Base-by-base conservation (phyloP, 2,329 filamentous ascomycete species). In the Aphanocladium album region DNA sequence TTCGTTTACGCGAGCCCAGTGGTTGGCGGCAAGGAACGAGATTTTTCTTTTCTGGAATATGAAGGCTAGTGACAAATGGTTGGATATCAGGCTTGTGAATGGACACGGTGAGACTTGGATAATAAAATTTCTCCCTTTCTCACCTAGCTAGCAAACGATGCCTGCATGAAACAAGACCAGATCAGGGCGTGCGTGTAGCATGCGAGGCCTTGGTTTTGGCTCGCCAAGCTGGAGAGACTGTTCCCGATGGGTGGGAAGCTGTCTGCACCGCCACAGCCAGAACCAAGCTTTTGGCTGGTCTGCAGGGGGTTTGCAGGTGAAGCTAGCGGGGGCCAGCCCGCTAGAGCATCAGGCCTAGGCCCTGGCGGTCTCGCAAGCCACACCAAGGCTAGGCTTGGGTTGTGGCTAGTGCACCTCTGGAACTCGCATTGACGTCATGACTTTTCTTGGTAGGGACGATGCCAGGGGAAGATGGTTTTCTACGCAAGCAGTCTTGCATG, bases 401-500 rank as follows among this genome's bases (percentile, higher is more conserved):
- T 59, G 49, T 59, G 49, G 57, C 57, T 59, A 59, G 57, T 56
- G 41, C 53, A 35, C 17, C 37, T 30, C 57, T 60, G 50, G 50
- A 54, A 54, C 50, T 54, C 39, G 41, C 50, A 41, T 54, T 60
- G 57, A 60, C 57, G 57, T 60, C 57, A 60, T 41, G 57, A 60
- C 57, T 60, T 54, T 57, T 37, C 27, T 5, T 37, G 37, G 30
- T n/a, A n/a, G n/a, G n/a, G n/a, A n/a, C n/a, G n/a, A n/a, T n/a
- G n/a, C n/a, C n/a, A n/a, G n/a, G n/a, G n/a, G n/a, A n/a, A n/a
- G n/a, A n/a, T n/a, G n/a, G n/a, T n/a, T n/a, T n/a, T n/a, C n/a
- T n/a, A n/a, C n/a, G n/a, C n/a, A n/a, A n/a, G n/a, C n/a, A n/a
- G 39, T 17, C 14, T 23, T 2, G 17, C 27, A 39, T 46, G 33